Conservation (phyloP, 1,284 basidiomycete genomes). For the Omphalotus olearius region DNA sequence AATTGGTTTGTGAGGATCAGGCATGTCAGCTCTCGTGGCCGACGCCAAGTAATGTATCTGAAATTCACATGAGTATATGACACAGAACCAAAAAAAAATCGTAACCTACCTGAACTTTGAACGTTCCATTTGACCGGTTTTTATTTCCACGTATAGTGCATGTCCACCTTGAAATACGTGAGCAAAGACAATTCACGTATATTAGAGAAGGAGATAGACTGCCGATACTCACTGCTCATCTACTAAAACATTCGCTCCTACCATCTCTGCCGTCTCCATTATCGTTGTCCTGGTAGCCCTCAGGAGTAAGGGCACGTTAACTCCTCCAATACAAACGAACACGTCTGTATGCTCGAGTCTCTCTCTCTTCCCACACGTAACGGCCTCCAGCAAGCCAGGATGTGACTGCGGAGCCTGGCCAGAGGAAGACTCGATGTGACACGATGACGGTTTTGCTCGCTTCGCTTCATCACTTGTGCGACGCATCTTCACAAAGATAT, state of each 20-base stretch:
- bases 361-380: slow-evolving; percentile 32
- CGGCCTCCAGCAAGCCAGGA: slow-evolving; percentile 32
- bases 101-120: slow-evolving; percentile 52
- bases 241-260: slow-evolving; percentile 58
- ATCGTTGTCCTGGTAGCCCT: slow-evolving; percentile 48
- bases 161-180: slow-evolving; percentile 45
- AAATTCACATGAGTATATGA: slow-evolving; percentile 7
- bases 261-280: slow-evolving; percentile 44
- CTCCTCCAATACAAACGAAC: slow-evolving; percentile 59
- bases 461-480: slow-evolving; percentile 24
- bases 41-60: slow-evolving; percentile 60
- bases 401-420: slow-evolving; percentile 51
- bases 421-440: slow-evolving; percentile 44
- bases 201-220: not conserved
- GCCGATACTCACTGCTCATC: slow-evolving; percentile 58
- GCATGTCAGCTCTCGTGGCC: slow-evolving; percentile 38
- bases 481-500: slow-evolving; percentile 48
- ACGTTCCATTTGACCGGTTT: slow-evolving; percentile 43
- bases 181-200: not conserved
- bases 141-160: slow-evolving; percentile 56
- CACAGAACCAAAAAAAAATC: no score
- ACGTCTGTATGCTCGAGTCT: slow-evolving; percentile 44
- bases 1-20: slow-evolving; percentile 50
- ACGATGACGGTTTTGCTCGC: slow-evolving; percentile 14
- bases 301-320: slow-evolving; percentile 56